A percentile compares a stretch with the other conserved stretches of the same genome.
Evolutionary conservation across 1,284 basidiomycete genomes (phyloP).

Genomic region (Phylloboletellus chloephorus): DNA sequence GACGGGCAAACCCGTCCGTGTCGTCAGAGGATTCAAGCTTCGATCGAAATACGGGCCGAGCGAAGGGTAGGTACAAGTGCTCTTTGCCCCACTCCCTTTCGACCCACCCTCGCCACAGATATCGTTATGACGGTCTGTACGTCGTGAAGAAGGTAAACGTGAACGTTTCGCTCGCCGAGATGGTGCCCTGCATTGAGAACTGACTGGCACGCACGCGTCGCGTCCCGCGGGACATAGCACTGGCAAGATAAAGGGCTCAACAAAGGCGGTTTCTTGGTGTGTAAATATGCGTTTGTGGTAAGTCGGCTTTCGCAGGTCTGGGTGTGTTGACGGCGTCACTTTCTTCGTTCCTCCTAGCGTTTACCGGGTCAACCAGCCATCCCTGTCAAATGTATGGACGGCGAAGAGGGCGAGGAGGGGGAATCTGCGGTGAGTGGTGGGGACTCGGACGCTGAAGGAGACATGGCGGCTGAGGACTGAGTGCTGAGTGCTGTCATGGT

Average conservation of each 20-base stretch:
- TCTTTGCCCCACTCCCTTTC: not conserved
- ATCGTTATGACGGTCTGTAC: slow-evolving; percentile 84
- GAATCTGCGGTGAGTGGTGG: slow-evolving; percentile 10
- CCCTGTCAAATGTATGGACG: slow-evolving; percentile 32
- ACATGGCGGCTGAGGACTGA: not conserved
- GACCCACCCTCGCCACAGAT: slow-evolving; percentile 38
- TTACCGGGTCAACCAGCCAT: slow-evolving; percentile 56
- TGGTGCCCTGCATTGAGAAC: not conserved
- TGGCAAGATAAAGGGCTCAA: slow-evolving; percentile 69
- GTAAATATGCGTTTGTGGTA: slow-evolving; percentile 76
- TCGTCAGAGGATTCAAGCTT: slow-evolving; percentile 79
- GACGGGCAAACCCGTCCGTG: slow-evolving; percentile 71
- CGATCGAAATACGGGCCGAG: slow-evolving; percentile 61
- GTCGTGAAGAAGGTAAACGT: slow-evolving; percentile 58
- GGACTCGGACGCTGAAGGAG: slow-evolving; percentile 15
- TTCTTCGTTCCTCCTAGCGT: slow-evolving; percentile 39
- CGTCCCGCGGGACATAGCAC: slow-evolving; percentile 36
- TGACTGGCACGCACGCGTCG: not conserved
- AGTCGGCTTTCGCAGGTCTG: slow-evolving; percentile 11
- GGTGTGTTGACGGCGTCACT: not conserved
- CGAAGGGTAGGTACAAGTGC: slow-evolving; percentile 51
- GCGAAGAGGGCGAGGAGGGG: slow-evolving; percentile 9
- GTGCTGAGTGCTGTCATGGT: not conserved
- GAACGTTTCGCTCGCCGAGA: not conserved
- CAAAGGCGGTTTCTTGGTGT: slow-evolving; percentile 60